phyloP scores from a whole-genome alignment of 805 yeast species.

The Saturnispora diversa region DNA sequence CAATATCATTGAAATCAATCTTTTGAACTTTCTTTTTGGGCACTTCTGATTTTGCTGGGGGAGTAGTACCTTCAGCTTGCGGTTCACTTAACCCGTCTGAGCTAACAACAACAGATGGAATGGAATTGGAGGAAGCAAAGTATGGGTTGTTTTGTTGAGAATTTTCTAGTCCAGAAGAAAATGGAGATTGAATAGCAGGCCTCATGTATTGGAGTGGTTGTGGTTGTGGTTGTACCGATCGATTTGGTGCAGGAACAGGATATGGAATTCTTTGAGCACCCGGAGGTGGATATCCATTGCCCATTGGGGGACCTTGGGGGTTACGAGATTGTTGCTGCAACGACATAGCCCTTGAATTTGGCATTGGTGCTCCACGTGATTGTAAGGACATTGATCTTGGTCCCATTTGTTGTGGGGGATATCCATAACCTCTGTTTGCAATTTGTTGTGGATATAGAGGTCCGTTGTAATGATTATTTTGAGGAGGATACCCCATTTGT shows the following conservation, averaged over 20 bases:
- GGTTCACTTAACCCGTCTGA: too few species aligned
- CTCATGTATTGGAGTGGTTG: not conserved
- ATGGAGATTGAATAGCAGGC: too few species aligned
- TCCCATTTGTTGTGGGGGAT: slow-evolving; percentile 1
- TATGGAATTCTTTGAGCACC: not conserved
- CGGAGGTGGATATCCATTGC: not conserved
- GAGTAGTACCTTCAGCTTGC: too few species aligned
- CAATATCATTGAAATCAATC: slow-evolving; percentile 5
- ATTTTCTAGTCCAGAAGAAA: too few species aligned
- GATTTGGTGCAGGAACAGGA: slow-evolving; percentile 8
- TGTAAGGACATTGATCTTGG: slow-evolving; percentile 17
- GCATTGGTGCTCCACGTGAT: slow-evolving; percentile 10
- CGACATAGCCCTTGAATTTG: slow-evolving; percentile 26
- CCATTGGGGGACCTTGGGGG: slow-evolving; percentile 20
- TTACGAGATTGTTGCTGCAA: slow-evolving; percentile 16
- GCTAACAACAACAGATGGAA: too few species aligned
- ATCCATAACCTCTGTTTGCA: not conserved
- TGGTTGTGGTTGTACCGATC: slow-evolving; percentile 9
- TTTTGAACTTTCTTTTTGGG: slow-evolving; percentile 7
- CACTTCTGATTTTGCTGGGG: too few species aligned
- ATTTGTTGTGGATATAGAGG: not conserved
- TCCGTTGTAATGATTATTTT: not conserved
- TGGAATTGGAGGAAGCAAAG: too few species aligned
- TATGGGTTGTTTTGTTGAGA: not conserved
- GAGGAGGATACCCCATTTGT: not conserved